Base-by-base conservation (phyloP, 306 rosid genomes). In the Castanea crenata region DNA sequence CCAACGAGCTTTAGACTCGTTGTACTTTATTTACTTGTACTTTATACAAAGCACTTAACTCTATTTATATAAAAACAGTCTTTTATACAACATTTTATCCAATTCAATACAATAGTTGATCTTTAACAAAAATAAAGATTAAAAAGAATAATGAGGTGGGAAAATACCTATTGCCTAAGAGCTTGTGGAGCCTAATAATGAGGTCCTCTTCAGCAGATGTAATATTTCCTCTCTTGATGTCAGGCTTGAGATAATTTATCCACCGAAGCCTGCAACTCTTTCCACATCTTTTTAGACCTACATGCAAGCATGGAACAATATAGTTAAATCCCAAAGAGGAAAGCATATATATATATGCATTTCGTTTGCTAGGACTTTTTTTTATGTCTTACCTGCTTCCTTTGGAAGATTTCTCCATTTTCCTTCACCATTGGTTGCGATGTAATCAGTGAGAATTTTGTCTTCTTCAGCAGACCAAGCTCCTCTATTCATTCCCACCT, bases 401-500 rank as follows among this genome's bases (percentile, higher is more conserved):
- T 74, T 82, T 29, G 90, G 78, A 69, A 84, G 46, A 54, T 67
- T 70, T 64, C 63, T 34, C 88, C 90, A 87, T 44, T 82, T 84
- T 25, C 90, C 86, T 76, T 84, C 84, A 5, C 88, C 90, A 62
- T 84, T 81, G 6, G 12, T 29, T 14, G 13, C 70, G 80, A 84
- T 82, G 71, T 82, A 82, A 21, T 78, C 74, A 7, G 16, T 31
- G 44, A 84, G 86, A n/a, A 82, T 31, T 69, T 79, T 73, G 74
- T 87, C 90, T 65, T 84, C 90, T 0, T n/a, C n/a, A 64, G 83
- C 84, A 14, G 86, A 75, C 88, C 90, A 84, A 69, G 88, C 75
- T 78, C 86, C 88, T 85, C 69, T 82, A 71, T 74, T 87, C 62
- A 64, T 14, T 44, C 78, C 83, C 25, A 65, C 76, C 62, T 49